Base-by-base conservation (phyloP, 148 eudicot genomes). In the Talinum fruticosum region DNA sequence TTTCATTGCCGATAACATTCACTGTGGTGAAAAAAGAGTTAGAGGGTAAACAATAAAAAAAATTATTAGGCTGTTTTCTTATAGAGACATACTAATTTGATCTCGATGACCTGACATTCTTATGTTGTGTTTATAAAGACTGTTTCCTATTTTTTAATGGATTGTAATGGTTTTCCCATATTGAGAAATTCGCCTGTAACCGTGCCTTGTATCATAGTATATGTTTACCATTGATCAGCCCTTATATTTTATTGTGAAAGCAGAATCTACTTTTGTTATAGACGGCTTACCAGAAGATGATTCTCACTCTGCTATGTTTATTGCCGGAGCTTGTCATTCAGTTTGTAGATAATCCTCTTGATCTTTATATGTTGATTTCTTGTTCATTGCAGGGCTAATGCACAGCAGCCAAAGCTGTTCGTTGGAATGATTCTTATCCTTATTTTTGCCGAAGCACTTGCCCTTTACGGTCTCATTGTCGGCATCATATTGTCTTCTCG, bases 341-440 rank as follows among this genome's bases (percentile, higher is more conserved):
- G 30, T 59, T n/a, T 26, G 14, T 59, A 21, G 30, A 13, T 54
- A 24, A 41, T 24, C 8, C 26, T 41, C 26, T 16, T 51, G 6
- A 30, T 74, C 57, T 21, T 12, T 12, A 72, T 66, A 24, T 35
- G 47, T 66, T 33, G 57, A 23, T 66, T 65, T 29, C 62, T 75
- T 73, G n/a, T 54, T 73, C 66, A 37, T 45, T 54, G 34, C 87
- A 87, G 89, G 73, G 89, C 89, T 44, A 87, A 87, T 49, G 89
- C 89, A 49, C 89, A 87, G 19, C 89, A 87, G 47, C 89, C 89
- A 34, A 87, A 87, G 78, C 87, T 85, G n/a, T 88, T 88, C 36
- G 85, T 87, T 19, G 90, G 86, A 26, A 87, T 87, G 89, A 87
- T 87, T 64, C 89, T 87, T 53, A 85, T 87, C 51, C 89, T 87